Evolutionary conservation across 306 rosid genomes (phyloP).

Genomic region (Vachellia collinsii): DNA sequence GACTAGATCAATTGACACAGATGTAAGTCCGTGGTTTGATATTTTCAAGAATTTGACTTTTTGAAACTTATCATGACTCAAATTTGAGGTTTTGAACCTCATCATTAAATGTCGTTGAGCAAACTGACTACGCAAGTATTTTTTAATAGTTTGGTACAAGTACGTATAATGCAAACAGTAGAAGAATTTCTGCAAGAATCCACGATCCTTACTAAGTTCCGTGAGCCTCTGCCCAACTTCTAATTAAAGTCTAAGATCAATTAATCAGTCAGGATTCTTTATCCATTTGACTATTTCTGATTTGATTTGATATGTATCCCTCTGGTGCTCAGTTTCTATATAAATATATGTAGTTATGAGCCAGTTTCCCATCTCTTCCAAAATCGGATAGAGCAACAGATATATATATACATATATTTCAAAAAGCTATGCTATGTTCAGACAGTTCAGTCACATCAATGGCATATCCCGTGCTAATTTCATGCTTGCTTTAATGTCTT

Average conservation of each 20-base stretch:
- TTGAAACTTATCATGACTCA: not conserved
- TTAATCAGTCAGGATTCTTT: not conserved
- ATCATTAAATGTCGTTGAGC: not conserved
- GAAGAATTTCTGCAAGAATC: not conserved
- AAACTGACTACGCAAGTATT: not conserved
- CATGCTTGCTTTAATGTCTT: not conserved
- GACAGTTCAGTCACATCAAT: not conserved
- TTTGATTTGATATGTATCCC: not conserved
- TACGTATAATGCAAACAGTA: too few species aligned
- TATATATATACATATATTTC: too few species aligned
- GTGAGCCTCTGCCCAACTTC: not conserved
- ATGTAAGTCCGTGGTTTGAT: not conserved
- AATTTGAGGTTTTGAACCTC: not conserved
- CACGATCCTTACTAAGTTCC: not conserved
- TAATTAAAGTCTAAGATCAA: not conserved
- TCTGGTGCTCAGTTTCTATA: not conserved
- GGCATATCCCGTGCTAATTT: not conserved
- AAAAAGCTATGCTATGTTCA: too few species aligned
- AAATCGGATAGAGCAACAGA: not conserved
- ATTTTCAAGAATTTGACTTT: not conserved
- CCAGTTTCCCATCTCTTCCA: not conserved
- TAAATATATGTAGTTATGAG: not conserved
- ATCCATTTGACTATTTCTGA: constrained; percentile 2
- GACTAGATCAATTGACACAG: not conserved
- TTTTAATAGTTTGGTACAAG: not conserved